Evolutionary conservation across 257 asterid species (phyloP), one percentile per base, ranked within the genome.

Genomic region (Przewalskia tangutica): DNA sequence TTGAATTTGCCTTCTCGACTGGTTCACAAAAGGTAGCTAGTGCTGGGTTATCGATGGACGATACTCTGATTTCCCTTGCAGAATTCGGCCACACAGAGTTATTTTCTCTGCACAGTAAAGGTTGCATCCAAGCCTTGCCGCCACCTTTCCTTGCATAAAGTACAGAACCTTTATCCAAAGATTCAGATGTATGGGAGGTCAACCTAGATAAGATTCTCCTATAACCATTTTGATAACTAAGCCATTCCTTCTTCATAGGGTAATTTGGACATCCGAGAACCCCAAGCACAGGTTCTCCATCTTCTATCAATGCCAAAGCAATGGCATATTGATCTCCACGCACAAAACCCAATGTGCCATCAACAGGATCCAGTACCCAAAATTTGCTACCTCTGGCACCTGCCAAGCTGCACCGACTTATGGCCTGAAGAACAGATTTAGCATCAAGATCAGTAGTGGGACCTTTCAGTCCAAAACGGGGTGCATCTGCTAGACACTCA

Each of bases 241-340:
- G 84, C 91, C 90, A 85, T 82, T 94, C 97, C 68, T 89, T 92
- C 50, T 90, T 87, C 92, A 92, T 48, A 3, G 97, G 97, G 83
- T 92, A 94, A 81, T 94, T 94, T 11, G 98, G 98, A 87, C 97
- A 94, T 18, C 98, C 97, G 77, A 94, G 95, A 87, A 94, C 97
- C 73, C 98, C 98, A 79, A 94, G 89, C 32, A 91, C 92, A 5
- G 97, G 97, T 50, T 89, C 88, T 63, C 98, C 98, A 62, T 91
- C 88, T 82, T 89, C 93, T 48, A 94, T 89, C 95, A 94, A 68
- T 78, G 97, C 93, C 81, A 94, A 88, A 80, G 97, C 95, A 68
- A 94, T 81, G 10, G 97, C 98, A 20, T 94, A 94, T 70, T 92
- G 97, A 90, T 90, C 97, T n/a, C 97, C 98, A 73, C 94, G 93